phyloP scores from a whole-genome alignment of 305 asterid species.

The Caryopteris hybrid region DNA sequence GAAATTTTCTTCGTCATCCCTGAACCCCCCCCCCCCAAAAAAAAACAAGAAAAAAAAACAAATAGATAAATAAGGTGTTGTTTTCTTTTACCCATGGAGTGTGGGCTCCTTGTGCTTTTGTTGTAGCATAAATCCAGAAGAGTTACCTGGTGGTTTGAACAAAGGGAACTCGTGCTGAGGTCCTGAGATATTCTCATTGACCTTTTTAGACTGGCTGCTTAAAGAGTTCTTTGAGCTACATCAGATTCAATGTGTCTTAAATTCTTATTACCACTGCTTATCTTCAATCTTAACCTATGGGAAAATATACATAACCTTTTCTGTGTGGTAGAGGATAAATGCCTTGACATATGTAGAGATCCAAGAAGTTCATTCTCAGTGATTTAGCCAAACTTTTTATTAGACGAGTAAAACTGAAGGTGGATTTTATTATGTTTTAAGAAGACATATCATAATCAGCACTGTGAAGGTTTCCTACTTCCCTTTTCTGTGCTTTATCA shows the following conservation, averaged over 20 bases:
- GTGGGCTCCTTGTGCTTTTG: neutral
- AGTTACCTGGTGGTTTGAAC: neutral
- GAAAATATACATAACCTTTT: neutral
- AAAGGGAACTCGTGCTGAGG: neutral
- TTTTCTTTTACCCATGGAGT: neutral
- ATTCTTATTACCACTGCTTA: neutral
- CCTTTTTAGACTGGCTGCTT: neutral
- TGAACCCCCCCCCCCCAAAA: neutral
- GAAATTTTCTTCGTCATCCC: neutral
- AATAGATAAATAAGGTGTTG: too few relatives aligned
- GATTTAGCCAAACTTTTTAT: neutral
- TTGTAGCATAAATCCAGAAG: neutral
- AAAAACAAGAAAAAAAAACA: neutral
- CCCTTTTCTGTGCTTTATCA: too few relatives aligned
- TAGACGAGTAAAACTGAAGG: neutral
- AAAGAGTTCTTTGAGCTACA: neutral
- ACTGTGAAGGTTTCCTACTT: neutral
- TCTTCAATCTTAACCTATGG: neutral
- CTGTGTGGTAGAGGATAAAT: neutral
- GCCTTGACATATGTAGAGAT: neutral
- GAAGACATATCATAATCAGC: neutral
- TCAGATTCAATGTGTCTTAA: conserved; percentile 3
- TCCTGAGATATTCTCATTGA: neutral
- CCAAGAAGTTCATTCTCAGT: neutral
- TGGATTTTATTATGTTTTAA: neutral